These are phyloP conservation scores for Helotiales sp. DNA, from an alignment of 2,329 filamentous ascomycete species.

Conservation along the genomic window DNA sequence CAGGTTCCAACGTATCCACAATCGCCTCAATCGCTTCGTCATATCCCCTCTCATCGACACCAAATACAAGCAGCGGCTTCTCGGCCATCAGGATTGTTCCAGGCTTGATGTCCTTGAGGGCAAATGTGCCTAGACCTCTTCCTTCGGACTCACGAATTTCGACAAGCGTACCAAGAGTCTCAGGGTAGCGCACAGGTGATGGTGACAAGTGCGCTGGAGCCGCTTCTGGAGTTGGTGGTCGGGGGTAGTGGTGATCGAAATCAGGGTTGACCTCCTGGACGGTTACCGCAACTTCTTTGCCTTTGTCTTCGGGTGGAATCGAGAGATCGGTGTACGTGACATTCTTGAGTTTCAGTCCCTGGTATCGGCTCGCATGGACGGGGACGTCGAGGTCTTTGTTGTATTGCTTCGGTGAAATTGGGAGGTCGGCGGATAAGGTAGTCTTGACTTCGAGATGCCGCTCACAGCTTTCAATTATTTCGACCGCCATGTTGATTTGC, in stretches of 20 bases:
- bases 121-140: slow-evolving; percentile 29
- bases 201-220: not conserved
- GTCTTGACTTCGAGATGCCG: no score
- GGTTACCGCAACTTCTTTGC: not conserved
- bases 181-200: slow-evolving; percentile 20
- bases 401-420: no score
- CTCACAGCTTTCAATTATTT: no score
- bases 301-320: not conserved
- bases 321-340: not conserved
- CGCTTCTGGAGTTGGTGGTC: not conserved
- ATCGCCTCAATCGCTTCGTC: slow-evolving; percentile 20
- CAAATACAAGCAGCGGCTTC: slow-evolving; percentile 23
- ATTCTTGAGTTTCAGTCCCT: not conserved
- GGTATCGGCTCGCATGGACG: no score
- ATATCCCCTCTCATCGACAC: slow-evolving; percentile 17
- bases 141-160: slow-evolving; percentile 18
- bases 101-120: slow-evolving; percentile 19
- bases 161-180: slow-evolving; percentile 25
- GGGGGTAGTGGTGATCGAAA: slow-evolving; percentile 4
- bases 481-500: no score
- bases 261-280: not conserved
- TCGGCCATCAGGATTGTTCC: slow-evolving; percentile 26
- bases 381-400: no score
- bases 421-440: no score
- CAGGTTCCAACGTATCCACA: slow-evolving; percentile 19